Evolutionary conservation across 768 basidiomycete genomes (phyloP).

Genomic region (Hygrocybe coccinea): DNA sequence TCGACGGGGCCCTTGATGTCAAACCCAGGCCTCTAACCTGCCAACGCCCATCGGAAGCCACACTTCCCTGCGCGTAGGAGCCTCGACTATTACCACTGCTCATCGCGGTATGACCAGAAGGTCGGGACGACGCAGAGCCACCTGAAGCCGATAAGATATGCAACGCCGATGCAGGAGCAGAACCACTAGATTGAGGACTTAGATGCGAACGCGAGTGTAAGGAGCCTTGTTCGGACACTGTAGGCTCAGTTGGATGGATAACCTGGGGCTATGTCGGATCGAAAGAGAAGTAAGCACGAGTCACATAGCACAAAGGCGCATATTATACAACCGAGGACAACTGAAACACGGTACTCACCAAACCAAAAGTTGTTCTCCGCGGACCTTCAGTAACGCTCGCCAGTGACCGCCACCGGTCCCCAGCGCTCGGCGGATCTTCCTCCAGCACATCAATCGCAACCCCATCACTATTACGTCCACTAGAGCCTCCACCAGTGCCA

Average conservation of each 20-base stretch:
- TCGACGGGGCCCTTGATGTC: constrained; percentile 38
- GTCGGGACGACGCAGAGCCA: constrained; percentile 54
- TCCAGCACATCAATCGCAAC: constrained; percentile 60
- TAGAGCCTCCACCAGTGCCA: neutral
- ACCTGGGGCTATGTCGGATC: constrained; percentile 39
- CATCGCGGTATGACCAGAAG: constrained; percentile 42
- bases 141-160: constrained; percentile 37
- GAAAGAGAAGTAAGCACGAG: constrained; percentile 8
- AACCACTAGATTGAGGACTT: constrained; percentile 47
- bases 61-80: constrained; percentile 46
- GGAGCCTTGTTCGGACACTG: constrained; percentile 60
- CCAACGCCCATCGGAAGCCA: constrained; percentile 50
- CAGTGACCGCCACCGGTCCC: constrained; percentile 57
- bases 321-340: constrained; percentile 6
- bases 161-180: constrained; percentile 43
- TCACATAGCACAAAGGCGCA: too few species aligned
- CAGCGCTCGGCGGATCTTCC: constrained; percentile 61
- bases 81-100: constrained; percentile 33
- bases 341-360: constrained; percentile 40
- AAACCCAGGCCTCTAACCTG: constrained; percentile 21
- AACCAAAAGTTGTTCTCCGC: constrained; percentile 57
- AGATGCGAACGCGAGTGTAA: constrained; percentile 60
- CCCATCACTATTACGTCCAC: neutral
- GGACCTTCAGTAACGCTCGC: constrained; percentile 24
- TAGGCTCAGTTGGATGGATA: constrained; percentile 35